Percentiles rank a stretch among this genome's conserved stretches.
phyloP scores from a whole-genome alignment of 768 basidiomycete species.

The Russula abietina region DNA sequence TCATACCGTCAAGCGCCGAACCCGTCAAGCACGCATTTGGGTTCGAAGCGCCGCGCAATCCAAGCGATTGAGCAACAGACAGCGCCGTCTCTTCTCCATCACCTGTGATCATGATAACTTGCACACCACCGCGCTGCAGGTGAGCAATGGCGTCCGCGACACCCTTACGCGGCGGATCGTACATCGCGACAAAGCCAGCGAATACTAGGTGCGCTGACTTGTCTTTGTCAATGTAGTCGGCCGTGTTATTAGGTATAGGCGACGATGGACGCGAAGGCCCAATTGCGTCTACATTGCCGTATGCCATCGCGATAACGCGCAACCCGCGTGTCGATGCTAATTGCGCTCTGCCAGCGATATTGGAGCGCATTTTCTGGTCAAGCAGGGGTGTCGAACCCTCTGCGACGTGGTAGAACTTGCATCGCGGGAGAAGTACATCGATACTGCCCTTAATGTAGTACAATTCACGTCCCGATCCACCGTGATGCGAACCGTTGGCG shows the following conservation, averaged over 20 bases:
- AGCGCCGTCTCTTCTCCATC: slow-evolving; percentile 89
- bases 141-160: slow-evolving; percentile 84
- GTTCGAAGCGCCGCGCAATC: slow-evolving; percentile 56
- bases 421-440: slow-evolving; percentile 78
- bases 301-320: slow-evolving; percentile 89
- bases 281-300: slow-evolving; percentile 48
- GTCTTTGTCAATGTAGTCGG: slow-evolving; percentile 34
- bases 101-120: slow-evolving; percentile 98
- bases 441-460: slow-evolving; percentile 92
- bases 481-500: slow-evolving; percentile 27
- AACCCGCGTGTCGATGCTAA: slow-evolving; percentile 69
- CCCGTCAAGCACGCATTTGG: slow-evolving; percentile 40
- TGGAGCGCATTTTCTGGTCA: slow-evolving; percentile 58
- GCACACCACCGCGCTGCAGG: slow-evolving; percentile 80
- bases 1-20: slow-evolving; percentile 72
- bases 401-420: slow-evolving; percentile 84
- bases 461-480: slow-evolving; percentile 51
- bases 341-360: slow-evolving; percentile 67
- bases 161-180: slow-evolving; percentile 89
- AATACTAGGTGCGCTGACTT: slow-evolving; percentile 60
- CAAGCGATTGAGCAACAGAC: slow-evolving; percentile 81
- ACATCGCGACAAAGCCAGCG: slow-evolving; percentile 91
- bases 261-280: slow-evolving; percentile 26
- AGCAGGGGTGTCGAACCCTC: slow-evolving; percentile 83
- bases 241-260: slow-evolving; percentile 26